phyloP scores from a whole-genome alignment of 148 eudicot genomes.

The Pouteria glomerata region DNA sequence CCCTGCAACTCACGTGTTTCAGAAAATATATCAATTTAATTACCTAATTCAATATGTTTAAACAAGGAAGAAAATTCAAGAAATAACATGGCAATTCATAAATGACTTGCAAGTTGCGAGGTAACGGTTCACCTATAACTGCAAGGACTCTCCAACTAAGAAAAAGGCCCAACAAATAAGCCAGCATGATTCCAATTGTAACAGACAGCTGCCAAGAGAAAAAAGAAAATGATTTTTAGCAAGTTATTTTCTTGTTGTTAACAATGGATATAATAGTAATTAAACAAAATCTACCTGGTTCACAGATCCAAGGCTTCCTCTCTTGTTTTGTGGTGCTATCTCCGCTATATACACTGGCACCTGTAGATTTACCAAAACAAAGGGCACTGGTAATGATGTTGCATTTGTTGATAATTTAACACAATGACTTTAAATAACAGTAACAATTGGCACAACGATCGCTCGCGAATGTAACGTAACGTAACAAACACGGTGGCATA shows the following conservation, averaged over 20 bases:
- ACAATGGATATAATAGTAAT: not conserved
- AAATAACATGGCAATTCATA: too few relatives aligned
- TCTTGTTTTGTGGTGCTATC: constrained; percentile 81
- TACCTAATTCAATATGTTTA: not conserved
- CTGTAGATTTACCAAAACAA: constrained; percentile 24
- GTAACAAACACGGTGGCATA: too few relatives aligned
- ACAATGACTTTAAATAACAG: too few relatives aligned
- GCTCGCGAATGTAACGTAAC: too few relatives aligned
- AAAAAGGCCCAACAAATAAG: constrained; percentile 72
- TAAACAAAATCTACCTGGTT: constrained; percentile 56
- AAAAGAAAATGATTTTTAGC: not conserved
- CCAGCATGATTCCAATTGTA: constrained; percentile 82
- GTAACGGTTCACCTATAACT: constrained; percentile 48
- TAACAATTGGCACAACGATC: too few relatives aligned
- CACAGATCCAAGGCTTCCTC: constrained; percentile 86
- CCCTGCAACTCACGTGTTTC: constrained; percentile 38
- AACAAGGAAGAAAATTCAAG: too few relatives aligned
- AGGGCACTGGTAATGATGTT: not conserved
- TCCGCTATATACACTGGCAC: constrained; percentile 94
- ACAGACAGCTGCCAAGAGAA: constrained; percentile 59
- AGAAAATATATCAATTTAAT: not conserved
- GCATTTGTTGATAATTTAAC: too few relatives aligned
- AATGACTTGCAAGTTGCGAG: not conserved
- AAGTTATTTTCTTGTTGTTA: too few relatives aligned
- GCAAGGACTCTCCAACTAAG: constrained; percentile 79